Percentiles rank a stretch among this genome's conserved stretches.
phyloP scores from a whole-genome alignment of 805 yeast species.

The Zygoascus flipseniorum region DNA sequence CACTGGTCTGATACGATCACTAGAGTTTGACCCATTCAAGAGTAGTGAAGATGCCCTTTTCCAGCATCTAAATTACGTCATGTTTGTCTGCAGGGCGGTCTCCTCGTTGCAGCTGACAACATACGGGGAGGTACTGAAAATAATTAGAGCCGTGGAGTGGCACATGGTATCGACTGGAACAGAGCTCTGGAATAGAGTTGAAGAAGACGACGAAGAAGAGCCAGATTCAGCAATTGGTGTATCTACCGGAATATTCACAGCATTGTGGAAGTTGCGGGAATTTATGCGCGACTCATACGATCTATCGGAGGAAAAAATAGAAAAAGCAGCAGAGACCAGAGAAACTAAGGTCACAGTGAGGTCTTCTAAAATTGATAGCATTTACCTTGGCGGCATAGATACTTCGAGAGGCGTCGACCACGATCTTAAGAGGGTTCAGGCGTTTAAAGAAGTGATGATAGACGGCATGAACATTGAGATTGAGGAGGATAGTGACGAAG shows the following conservation, averaged over 20 bases:
- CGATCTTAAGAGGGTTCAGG: not conserved
- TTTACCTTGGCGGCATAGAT: not conserved
- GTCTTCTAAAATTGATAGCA: not conserved
- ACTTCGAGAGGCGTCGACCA: not conserved
- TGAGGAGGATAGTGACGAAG: not conserved
- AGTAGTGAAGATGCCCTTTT: slow-evolving; percentile 15
- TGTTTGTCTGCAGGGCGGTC: slow-evolving; percentile 35
- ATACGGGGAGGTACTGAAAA: slow-evolving; percentile 43
- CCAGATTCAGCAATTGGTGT: slow-evolving; percentile 4
- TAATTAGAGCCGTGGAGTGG: slow-evolving; percentile 39
- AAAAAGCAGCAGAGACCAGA: too few species aligned
- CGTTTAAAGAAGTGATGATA: not conserved
- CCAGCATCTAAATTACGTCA: slow-evolving; percentile 24
- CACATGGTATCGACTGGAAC: slow-evolving; percentile 35
- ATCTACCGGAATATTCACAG: slow-evolving; percentile 6
- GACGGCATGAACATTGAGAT: not conserved
- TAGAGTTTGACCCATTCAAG: slow-evolving; percentile 24
- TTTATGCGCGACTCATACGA: not conserved
- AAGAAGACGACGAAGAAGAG: slow-evolving; percentile 3
- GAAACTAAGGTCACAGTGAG: not conserved
- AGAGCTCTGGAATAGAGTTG: slow-evolving; percentile 1
- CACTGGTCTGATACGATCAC: slow-evolving; percentile 26
- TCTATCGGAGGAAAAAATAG: not conserved
- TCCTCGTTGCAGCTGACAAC: slow-evolving; percentile 32
- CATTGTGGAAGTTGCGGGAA: slow-evolving; percentile 3